Percentiles rank a stretch among this genome's conserved stretches.
Conservation (phyloP, 805 yeast genomes). For the Wickerhamomyces mucosus region DNA sequence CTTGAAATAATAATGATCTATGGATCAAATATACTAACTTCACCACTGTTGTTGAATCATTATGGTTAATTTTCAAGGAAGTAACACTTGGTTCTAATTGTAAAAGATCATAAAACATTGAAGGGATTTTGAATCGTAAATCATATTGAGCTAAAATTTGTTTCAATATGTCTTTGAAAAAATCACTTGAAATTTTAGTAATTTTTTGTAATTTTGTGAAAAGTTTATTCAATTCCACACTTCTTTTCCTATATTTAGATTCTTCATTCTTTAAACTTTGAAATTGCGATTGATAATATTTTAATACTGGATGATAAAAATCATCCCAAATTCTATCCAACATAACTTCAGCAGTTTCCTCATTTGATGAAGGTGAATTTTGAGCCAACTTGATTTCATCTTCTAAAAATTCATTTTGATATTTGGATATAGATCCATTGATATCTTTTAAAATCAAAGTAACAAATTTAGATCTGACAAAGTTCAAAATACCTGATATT, state of each 20-base stretch:
- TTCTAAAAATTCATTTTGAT: background rate
- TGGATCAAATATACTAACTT: constrained; percentile 35
- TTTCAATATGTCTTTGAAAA: constrained; percentile 35
- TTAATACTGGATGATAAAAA: constrained; percentile 56
- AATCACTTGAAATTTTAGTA: constrained; percentile 34
- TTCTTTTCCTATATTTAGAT: constrained; percentile 9
- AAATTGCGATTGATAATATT: constrained; percentile 27
- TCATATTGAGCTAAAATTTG: constrained; percentile 30
- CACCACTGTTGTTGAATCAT: constrained; percentile 8
- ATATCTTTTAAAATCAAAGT: constrained; percentile 33
- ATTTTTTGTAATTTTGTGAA: constrained; percentile 43
- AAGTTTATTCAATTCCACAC: constrained; percentile 49
- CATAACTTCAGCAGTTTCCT: constrained; percentile 19
- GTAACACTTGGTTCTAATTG: constrained; percentile 2
- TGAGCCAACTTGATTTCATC: constrained; percentile 9
- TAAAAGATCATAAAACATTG: constrained; percentile 9
- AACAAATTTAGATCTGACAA: constrained; percentile 38
- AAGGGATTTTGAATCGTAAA: constrained; percentile 20
- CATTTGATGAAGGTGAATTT: background rate
- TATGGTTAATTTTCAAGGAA: constrained; percentile 6
- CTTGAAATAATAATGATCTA: constrained; percentile 42
- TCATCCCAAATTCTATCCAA: constrained; percentile 51
- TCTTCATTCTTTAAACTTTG: constrained; percentile 11
- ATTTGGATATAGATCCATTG: constrained; percentile 7
- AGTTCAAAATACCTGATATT: constrained; percentile 34